Evolutionary conservation across 768 basidiomycete genomes (phyloP), one percentile per base, ranked within the genome.

Genomic region (Paxillus rubicundulus): DNA sequence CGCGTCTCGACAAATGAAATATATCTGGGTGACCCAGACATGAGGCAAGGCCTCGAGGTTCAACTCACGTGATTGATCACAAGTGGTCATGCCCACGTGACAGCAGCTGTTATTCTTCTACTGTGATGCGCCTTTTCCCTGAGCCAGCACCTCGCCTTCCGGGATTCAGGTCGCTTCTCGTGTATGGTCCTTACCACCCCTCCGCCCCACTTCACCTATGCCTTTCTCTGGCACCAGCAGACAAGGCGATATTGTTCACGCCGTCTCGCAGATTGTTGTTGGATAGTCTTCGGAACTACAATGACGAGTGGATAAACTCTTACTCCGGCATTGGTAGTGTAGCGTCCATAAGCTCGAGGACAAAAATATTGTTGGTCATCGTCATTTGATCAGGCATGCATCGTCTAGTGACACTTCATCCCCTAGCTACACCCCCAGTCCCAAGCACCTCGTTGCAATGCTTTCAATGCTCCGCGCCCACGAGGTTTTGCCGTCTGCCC

Each of bases 131-230:
- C 33, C 51, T 82, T 14, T 79, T 79, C 40, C 72, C 78, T 32
- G 61, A 62, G 7, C 65, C 73, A 44, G 72, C 71, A 3, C 77
- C 79, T 16, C 42, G 61, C 8, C 66, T 87, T n/a, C 86, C 87
- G 4, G 59, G 57, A 2, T 87, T 82, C 69, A 69, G 65, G 16
- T 76, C 81, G 5, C 64, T 90, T n/a, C 71, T 91, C 12, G 68
- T 91, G 30, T 74, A 79, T 21, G 89, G 89, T 1, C 53, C 72
- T 0, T 86, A 82, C 62, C 83, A 81, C 46, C 68, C 85, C 17
- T 85, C 89, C 4, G 84, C 87, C 5, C 87, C 87, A 4, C 71
- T 92, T 44, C 82, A 87, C 56, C 72, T 90, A 33, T 76, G 80
- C 36, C 66, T 87, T 27, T 86, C 87, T 0, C 49, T 61, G 9